Conservation (phyloP, 2,329 filamentous ascomycete species). For the Colletotrichum liriopes region DNA sequence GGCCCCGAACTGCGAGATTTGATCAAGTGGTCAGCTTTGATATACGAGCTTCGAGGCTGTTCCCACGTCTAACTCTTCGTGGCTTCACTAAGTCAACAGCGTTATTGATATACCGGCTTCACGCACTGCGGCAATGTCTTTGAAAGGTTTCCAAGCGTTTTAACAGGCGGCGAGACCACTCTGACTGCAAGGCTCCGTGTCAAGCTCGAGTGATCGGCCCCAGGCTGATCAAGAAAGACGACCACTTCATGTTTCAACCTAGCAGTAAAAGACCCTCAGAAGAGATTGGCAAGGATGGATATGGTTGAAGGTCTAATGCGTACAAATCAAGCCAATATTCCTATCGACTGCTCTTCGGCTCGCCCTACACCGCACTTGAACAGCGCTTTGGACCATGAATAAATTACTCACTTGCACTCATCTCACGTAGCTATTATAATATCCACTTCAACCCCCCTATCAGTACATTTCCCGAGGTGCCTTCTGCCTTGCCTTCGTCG, state of each 20-base stretch:
- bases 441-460: neutral
- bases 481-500: neutral
- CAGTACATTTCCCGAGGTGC: neutral
- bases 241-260: no score
- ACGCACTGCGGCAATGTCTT: neutral
- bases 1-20: no score
- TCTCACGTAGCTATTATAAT: neutral
- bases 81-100: neutral
- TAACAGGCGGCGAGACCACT: no score
- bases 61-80: neutral
- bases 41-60: neutral
- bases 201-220: no score
- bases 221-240: neutral
- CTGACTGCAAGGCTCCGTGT: no score
- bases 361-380: neutral
- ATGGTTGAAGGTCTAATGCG: neutral
- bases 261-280: no score
- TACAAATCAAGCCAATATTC: neutral
- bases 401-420: neutral
- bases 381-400: neutral
- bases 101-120: neutral
- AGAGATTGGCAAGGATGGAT: no score
- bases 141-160: neutral
- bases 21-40: neutral
- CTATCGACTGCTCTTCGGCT: neutral